A percentile compares a stretch with the other conserved stretches of the same genome.
Conservation (phyloP, 1,284 basidiomycete species). For the Cutaneotrichosporon mucoides region DNA sequence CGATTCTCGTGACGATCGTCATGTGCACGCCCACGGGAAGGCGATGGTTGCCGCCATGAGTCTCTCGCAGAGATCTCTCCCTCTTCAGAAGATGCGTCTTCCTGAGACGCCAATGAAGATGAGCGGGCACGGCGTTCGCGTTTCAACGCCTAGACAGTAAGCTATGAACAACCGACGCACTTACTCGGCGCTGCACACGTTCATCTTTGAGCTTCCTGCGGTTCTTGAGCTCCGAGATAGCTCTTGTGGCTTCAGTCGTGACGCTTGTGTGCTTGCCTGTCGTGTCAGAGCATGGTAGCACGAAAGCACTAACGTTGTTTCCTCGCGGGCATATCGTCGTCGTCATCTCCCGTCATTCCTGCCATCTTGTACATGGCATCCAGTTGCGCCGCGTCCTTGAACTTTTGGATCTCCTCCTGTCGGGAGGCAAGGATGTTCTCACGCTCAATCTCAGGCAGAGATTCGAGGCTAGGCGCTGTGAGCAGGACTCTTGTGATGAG, state of each 20-base stretch:
- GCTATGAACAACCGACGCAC: not conserved
- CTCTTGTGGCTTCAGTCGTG: slow-evolving; percentile 74
- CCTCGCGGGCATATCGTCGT: slow-evolving; percentile 38
- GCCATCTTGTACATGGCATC: slow-evolving; percentile 64
- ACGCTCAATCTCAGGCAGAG: slow-evolving; percentile 79
- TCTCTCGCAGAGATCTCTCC: slow-evolving; percentile 68
- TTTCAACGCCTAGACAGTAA: slow-evolving; percentile 22
- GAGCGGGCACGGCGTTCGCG: slow-evolving; percentile 58
- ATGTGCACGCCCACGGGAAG: slow-evolving; percentile 5
- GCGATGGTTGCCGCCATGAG: slow-evolving; percentile 50
- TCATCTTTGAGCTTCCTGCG: slow-evolving; percentile 61
- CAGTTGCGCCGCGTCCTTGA: slow-evolving; percentile 68
- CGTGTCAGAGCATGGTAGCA: slow-evolving; percentile 19
- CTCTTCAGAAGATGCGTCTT: slow-evolving; percentile 51
- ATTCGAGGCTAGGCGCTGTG: slow-evolving; percentile 60
- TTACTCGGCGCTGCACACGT: slow-evolving; percentile 31
- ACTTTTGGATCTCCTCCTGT: slow-evolving; percentile 72
- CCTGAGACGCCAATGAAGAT: slow-evolving; percentile 25
- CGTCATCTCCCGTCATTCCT: slow-evolving; percentile 46
- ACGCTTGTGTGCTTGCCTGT: slow-evolving; percentile 69
- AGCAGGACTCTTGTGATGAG: not conserved
- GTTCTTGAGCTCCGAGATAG: slow-evolving; percentile 76
- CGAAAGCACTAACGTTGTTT: slow-evolving; percentile 53
- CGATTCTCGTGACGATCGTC: slow-evolving; percentile 62
- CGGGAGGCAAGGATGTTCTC: slow-evolving; percentile 78